Evolutionary conservation across 73 alveolate species (phyloP).

Genomic region (Paraurostyla sp.): DNA sequence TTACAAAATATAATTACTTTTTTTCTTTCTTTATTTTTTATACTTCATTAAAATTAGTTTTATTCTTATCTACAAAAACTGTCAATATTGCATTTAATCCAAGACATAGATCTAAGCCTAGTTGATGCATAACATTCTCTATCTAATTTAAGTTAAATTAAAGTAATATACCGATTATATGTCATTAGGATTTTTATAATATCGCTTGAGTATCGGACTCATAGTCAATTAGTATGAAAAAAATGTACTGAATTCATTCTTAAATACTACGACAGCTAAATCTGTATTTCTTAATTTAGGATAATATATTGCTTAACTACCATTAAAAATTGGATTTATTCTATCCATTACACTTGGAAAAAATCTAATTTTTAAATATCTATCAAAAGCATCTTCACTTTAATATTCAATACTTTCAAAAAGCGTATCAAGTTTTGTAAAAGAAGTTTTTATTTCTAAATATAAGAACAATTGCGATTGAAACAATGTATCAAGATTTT

Average conservation of each 20-base stretch:
- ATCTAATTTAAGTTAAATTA: not conserved
- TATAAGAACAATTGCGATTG: slow-evolving; percentile 7
- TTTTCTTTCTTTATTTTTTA: slow-evolving; percentile 18
- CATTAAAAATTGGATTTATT: slow-evolving; percentile 24
- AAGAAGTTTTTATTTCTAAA: slow-evolving; percentile 12
- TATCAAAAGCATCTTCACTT: slow-evolving; percentile 57
- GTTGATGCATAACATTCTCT: not conserved
- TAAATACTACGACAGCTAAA: slow-evolving; percentile 18
- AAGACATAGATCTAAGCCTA: not conserved
- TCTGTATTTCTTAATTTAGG: not conserved
- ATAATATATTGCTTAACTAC: not conserved
- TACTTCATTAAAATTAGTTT: slow-evolving; percentile 38
- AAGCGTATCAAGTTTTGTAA: not conserved
- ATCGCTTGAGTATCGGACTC: not conserved
- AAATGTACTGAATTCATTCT: slow-evolving; percentile 34
- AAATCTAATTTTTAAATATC: slow-evolving; percentile 38
- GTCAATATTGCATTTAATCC: slow-evolving; percentile 18
- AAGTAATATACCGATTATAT: not conserved
- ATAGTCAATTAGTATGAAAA: not conserved
- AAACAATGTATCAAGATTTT: not conserved
- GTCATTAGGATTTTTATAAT: slow-evolving; percentile 1
- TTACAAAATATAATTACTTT: not conserved
- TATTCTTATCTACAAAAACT: slow-evolving; percentile 42
- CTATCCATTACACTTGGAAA: slow-evolving; percentile 33
- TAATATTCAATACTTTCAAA: slow-evolving; percentile 32